A percentile compares a stretch with the other conserved stretches of the same genome.
phyloP scores from a whole-genome alignment of 1,284 basidiomycete genomes.

The Ganoderma meredithae region DNA sequence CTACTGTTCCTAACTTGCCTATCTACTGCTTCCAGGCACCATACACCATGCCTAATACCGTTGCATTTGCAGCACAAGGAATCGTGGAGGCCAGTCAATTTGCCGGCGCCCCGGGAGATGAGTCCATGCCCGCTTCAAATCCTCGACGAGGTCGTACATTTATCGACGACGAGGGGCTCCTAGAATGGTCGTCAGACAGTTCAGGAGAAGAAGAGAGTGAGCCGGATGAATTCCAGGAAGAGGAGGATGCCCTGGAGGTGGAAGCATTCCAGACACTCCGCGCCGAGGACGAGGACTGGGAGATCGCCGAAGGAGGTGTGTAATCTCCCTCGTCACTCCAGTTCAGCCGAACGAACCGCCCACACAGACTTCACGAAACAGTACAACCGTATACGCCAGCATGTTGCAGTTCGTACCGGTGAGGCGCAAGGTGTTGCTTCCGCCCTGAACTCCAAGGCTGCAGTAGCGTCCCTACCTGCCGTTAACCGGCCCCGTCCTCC shows the following conservation, averaged over 20 bases:
- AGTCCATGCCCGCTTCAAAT: constrained; percentile 18
- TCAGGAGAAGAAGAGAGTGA: constrained; percentile 35
- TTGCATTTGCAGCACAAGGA: neutral
- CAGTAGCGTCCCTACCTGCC: constrained; percentile 72
- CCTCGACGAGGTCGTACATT: constrained; percentile 37
- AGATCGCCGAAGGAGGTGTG: constrained; percentile 79
- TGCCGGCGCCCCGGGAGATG: constrained; percentile 41
- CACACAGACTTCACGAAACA: constrained; percentile 93
- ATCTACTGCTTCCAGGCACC: neutral
- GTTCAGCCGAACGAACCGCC: constrained; percentile 29
- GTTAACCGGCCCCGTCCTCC: constrained; percentile 68
- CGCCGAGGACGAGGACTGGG: constrained; percentile 93
- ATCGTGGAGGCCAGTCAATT: constrained; percentile 40
- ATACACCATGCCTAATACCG: neutral
- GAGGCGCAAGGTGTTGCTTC: constrained; percentile 64
- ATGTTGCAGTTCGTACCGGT: constrained; percentile 78
- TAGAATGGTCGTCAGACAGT: constrained; percentile 38
- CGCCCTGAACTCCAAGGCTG: constrained; percentile 51
- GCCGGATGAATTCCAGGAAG: constrained; percentile 37
- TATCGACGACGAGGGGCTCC: constrained; percentile 40
- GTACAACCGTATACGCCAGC: constrained; percentile 91
- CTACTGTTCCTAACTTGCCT: neutral
- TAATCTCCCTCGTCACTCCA: neutral
- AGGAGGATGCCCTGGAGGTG: constrained; percentile 40
- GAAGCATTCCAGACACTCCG: constrained; percentile 57